These are phyloP conservation scores for Globisporangium viniferum DNA, from an alignment of 352 stramenopile genomes.

Conservation along the genomic window DNA sequence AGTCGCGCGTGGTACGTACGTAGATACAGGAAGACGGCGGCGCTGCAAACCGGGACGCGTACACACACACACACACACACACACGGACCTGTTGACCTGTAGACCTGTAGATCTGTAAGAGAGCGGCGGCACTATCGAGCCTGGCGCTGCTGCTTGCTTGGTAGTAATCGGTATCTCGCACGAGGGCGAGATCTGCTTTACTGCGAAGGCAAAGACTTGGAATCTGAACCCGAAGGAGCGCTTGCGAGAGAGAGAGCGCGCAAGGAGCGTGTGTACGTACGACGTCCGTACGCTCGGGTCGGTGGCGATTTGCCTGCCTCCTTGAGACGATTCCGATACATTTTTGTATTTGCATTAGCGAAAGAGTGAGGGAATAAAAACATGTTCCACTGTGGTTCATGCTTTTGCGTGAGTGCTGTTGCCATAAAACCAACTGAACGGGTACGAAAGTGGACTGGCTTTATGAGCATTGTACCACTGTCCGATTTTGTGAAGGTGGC, in stretches of 20 bases:
- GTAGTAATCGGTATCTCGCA: constrained; percentile 2
- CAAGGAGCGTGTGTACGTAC: not conserved
- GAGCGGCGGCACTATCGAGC: not conserved
- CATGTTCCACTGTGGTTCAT: not conserved
- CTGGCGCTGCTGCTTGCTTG: not conserved
- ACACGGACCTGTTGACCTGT: not conserved
- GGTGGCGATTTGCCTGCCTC: not conserved
- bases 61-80: too few species aligned
- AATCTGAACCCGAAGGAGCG: not conserved
- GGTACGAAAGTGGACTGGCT: constrained; percentile 8
- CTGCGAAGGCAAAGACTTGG: constrained; percentile 1
- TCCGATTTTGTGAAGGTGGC: not conserved
- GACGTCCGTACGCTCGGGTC: not conserved
- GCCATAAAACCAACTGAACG: constrained; percentile 12
- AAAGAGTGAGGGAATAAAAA: not conserved
- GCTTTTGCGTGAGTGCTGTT: constrained; percentile 2
- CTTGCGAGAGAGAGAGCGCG: not conserved
- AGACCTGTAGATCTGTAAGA: not conserved
- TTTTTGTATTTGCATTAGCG: not conserved
- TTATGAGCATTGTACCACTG: not conserved
- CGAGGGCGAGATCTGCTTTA: not conserved
- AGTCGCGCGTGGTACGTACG: not conserved
- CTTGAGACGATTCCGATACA: not conserved
- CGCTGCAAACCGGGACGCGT: not conserved
- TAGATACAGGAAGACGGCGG: not conserved